A percentile compares a stretch with the other conserved stretches of the same genome.
Conservation (phyloP, 768 basidiomycete species). For the Phylloporus sp. region DNA sequence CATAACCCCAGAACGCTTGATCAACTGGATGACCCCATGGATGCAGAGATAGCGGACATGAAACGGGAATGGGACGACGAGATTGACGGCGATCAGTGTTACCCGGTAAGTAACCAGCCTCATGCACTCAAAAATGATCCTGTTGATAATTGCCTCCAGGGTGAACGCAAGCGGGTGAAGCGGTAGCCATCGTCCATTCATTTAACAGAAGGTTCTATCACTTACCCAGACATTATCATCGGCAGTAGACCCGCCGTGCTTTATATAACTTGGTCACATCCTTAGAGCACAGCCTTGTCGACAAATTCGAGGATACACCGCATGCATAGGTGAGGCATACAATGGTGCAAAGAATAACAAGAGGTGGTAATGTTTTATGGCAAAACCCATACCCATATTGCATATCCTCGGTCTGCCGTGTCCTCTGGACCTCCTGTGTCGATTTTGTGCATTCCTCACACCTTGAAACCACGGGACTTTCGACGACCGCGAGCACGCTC, state of each 20-base stretch:
- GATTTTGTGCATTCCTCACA: slow-evolving; percentile 49
- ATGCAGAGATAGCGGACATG: slow-evolving; percentile 4
- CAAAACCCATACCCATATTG: slow-evolving; percentile 30
- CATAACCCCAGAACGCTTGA: slow-evolving; percentile 4
- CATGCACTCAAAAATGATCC: background rate
- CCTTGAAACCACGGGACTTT: slow-evolving; percentile 97
- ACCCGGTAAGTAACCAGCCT: slow-evolving; percentile 13
- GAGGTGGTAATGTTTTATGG: slow-evolving; percentile 19
- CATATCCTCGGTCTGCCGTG: slow-evolving; percentile 28
- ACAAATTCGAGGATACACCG: slow-evolving; percentile 15
- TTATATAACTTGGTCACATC: background rate
- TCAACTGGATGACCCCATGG: slow-evolving; percentile 10
- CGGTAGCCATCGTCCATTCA: background rate
- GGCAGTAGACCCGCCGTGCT: background rate
- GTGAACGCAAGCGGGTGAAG: slow-evolving; percentile 21
- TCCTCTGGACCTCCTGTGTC: slow-evolving; percentile 26
- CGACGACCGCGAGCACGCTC: slow-evolving; percentile 98
- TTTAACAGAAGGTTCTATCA: background rate
- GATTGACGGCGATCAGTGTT: slow-evolving; percentile 9
- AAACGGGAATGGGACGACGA: slow-evolving; percentile 25
- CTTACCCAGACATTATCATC: background rate
- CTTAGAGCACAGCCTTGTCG: background rate
- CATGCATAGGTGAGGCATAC: slow-evolving; percentile 26
- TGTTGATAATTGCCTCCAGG: slow-evolving; percentile 8
- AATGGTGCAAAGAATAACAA: slow-evolving; percentile 16